A percentile compares a stretch with the other conserved stretches of the same genome.
These are phyloP conservation scores for Ilex aquifolium DNA, from an alignment of 257 asterid species.

Conservation along the genomic window DNA sequence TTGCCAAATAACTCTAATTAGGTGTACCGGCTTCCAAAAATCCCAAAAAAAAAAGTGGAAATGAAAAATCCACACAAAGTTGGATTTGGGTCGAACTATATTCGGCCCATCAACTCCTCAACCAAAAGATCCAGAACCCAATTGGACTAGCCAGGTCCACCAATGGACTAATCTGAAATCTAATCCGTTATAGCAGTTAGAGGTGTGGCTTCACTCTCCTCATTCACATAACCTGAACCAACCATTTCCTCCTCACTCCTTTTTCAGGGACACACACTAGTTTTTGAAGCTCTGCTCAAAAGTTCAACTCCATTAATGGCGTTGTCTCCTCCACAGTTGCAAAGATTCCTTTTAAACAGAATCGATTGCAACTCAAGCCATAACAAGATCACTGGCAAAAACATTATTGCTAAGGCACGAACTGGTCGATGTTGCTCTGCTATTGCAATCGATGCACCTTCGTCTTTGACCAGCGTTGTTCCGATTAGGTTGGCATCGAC, in stretches of 20 bases:
- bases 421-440: conserved; percentile 55
- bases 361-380: conserved; percentile 36
- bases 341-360: conserved; percentile 43
- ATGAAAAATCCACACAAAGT: too few species aligned
- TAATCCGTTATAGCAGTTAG: conserved; percentile 61
- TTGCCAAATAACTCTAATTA: too few species aligned
- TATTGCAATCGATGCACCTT: conserved; percentile 65
- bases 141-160: too few species aligned
- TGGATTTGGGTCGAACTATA: too few species aligned
- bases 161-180: conserved; percentile 29
- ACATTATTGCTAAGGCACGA: conserved; percentile 30
- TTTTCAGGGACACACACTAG: too few species aligned
- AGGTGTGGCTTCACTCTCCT: conserved; percentile 30
- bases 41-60: too few species aligned
- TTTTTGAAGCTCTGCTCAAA: neutral
- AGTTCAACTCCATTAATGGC: conserved; percentile 39
- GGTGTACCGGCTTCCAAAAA: too few species aligned
- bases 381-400: conserved; percentile 18
- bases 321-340: conserved; percentile 54
- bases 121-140: too few species aligned
- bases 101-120: too few species aligned
- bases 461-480: conserved; percentile 46
- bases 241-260: conserved; percentile 17
- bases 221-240: conserved; percentile 28
- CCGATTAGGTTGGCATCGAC: conserved; percentile 77